Evolutionary conservation across 176 grass and related monocot genomes (phyloP), one percentile per base, ranked within the genome.

Genomic region (Panicum miliaceum): DNA sequence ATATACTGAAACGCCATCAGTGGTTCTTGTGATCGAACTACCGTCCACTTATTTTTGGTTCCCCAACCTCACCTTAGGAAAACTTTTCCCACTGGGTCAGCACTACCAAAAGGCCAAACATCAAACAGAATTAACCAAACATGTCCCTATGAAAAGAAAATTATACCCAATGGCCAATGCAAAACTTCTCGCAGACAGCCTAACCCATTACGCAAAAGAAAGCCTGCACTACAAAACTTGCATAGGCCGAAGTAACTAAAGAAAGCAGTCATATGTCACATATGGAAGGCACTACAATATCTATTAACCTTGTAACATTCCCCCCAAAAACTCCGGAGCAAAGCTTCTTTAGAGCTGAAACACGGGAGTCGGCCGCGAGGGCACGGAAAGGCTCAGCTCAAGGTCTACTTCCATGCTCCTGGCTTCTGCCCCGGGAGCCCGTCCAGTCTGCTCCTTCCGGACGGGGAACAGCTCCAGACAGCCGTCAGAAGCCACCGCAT

Each of bases 391-490:
- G 42, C 90, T 68, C 5, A 94, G 68, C 20, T 85, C 77, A 63
- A 94, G 73, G 26, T 90, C 84, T 50, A 89, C 51, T 18, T 45
- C 48, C 14, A 32, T 14, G 26, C 37, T 51, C 35, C 59, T 58
- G 40, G 23, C 54, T 67, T 71, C 86, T 20, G n/a, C 3, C 32
- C 38, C 23, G 4, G 52, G 50, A 61, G 53, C 66, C 40, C 59
- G 76, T 61, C 74, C 79, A 37, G 89, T 89, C 8, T 87, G 78
- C 36, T 89, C 89, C 38, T 74, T 63, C 53, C 41, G 57, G 5
- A 80, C 63, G 4, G 92, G 92, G 83, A 94, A 94, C 68, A 89
- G 75, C 38, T 84, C 82, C 76, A 92, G 72, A 79, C 86, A 93
- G 34, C 59, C 29, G 9, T 68, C 47, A 4, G 71, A 68, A 62